These are phyloP conservation scores for Cenchrus fungigraminus DNA, from an alignment of 176 grass and related monocot species.

Conservation along the genomic window DNA sequence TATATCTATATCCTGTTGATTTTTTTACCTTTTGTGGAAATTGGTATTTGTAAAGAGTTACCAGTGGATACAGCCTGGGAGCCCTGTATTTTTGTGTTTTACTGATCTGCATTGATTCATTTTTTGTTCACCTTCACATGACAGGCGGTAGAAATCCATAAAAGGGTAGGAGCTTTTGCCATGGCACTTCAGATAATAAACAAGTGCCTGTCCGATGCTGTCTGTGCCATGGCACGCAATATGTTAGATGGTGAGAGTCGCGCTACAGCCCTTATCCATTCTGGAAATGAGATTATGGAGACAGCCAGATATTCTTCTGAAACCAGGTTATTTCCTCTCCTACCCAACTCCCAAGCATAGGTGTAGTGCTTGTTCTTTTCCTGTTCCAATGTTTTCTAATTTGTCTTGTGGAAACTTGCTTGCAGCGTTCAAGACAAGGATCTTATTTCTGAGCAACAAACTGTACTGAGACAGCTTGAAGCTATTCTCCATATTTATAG, in stretches of 20 bases:
- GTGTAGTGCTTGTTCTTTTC: conserved; percentile 22
- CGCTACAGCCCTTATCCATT: conserved; percentile 79
- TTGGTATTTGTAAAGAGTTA: neutral
- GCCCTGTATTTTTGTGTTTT: neutral
- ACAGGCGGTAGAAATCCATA: conserved; percentile 89
- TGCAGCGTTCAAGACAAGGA: conserved; percentile 87
- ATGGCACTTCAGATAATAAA: conserved; percentile 97
- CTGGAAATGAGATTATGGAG: conserved; percentile 90
- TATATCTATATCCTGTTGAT: neutral
- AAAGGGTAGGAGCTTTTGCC: conserved; percentile 87
- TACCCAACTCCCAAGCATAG: neutral
- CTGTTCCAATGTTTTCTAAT: conserved; percentile 21
- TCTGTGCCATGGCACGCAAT: conserved; percentile 77
- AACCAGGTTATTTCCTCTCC: conserved; percentile 66
- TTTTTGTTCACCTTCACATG: conserved; percentile 39
- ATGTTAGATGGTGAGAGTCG: conserved; percentile 79
- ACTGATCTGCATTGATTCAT: conserved; percentile 37
- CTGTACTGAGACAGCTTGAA: conserved; percentile 80
- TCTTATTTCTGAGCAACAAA: conserved; percentile 80
- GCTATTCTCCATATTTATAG: conserved; percentile 75
- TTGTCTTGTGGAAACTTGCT: conserved; percentile 23
- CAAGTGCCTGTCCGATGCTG: conserved; percentile 89
- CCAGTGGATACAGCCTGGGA: neutral
- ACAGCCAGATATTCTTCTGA: conserved; percentile 76
- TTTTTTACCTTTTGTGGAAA: neutral